Evolutionary conservation across 192 early-diverging fungal species (phyloP).

Genomic region (Mortierella alpina): DNA sequence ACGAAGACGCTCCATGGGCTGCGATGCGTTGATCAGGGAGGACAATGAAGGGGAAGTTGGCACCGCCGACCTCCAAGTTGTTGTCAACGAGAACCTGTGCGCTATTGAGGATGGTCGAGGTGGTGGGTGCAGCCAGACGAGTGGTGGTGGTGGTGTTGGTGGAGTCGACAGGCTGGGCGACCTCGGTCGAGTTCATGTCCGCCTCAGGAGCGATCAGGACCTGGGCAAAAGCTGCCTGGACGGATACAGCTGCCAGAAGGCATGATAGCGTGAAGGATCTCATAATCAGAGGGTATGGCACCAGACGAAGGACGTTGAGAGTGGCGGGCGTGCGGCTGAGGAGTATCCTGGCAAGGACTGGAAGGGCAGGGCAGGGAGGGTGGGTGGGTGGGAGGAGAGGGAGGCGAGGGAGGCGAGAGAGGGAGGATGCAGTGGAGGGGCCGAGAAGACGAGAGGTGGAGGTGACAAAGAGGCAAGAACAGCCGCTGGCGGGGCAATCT

Average conservation of each 20-base stretch:
- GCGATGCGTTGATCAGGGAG: constrained; percentile 46
- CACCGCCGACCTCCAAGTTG: constrained; percentile 45
- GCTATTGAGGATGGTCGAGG: constrained; percentile 24
- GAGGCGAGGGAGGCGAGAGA: too few relatives aligned
- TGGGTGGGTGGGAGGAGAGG: neutral
- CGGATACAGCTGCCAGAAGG: constrained; percentile 35
- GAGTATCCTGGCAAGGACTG: constrained; percentile 32
- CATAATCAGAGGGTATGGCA: constrained; percentile 8
- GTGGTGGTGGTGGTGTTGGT: neutral
- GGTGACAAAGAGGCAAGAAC: too few relatives aligned
- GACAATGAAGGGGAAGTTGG: constrained; percentile 42
- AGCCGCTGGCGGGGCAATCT: too few relatives aligned
- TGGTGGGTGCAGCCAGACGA: neutral
- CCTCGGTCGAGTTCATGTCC: constrained; percentile 34
- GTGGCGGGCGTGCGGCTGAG: neutral
- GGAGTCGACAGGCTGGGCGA: neutral
- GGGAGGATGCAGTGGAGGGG: too few relatives aligned
- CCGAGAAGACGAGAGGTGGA: too few relatives aligned
- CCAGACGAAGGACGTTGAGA: neutral
- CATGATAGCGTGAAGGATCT: constrained; percentile 37
- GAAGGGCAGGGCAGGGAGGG: constrained; percentile 22
- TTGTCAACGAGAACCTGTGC: constrained; percentile 43
- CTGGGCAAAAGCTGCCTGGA: constrained; percentile 47
- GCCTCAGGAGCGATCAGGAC: constrained; percentile 47
- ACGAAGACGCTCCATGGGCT: constrained; percentile 12